phyloP scores from a whole-genome alignment of 169 alveolate species.

The Cyclospora cayetanensis region DNA sequence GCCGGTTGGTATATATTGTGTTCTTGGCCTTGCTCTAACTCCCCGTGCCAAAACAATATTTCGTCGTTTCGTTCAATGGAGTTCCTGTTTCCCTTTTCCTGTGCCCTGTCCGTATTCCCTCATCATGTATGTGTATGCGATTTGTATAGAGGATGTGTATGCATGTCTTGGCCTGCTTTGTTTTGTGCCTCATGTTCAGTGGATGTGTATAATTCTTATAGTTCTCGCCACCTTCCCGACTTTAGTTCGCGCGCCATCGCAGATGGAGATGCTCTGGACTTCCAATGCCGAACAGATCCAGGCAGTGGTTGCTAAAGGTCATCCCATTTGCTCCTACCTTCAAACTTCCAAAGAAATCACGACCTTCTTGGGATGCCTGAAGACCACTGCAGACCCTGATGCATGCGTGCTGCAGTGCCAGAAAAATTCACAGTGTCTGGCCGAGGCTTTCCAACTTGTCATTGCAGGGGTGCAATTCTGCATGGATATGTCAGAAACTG shows the following conservation, averaged over 20 bases:
- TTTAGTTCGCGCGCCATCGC: slow-evolving; percentile 10
- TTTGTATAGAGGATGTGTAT: neutral
- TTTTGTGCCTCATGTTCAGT: neutral
- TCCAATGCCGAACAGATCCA: neutral
- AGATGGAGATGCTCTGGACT: slow-evolving; percentile 10
- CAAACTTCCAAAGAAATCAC: neutral
- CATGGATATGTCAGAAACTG: neutral
- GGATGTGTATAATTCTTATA: slow-evolving; percentile 22
- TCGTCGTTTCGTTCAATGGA: neutral
- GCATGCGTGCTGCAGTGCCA: neutral
- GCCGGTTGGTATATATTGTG: no score
- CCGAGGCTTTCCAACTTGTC: neutral
- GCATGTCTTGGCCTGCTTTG: neutral
- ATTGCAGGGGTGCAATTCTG: neutral
- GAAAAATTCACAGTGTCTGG: neutral
- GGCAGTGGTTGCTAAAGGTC: neutral
- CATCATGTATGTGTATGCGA: neutral
- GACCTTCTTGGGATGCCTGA: neutral
- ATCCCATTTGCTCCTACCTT: neutral
- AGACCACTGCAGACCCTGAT: neutral
- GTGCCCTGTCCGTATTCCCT: neutral
- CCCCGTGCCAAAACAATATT: no score
- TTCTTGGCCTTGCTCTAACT: no score
- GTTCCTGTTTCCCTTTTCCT: neutral
- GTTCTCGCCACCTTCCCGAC: slow-evolving; percentile 57